A percentile compares a stretch with the other conserved stretches of the same genome.
Conservation (phyloP, 2,329 filamentous ascomycete genomes). For the Calonectria pauciramosa region DNA sequence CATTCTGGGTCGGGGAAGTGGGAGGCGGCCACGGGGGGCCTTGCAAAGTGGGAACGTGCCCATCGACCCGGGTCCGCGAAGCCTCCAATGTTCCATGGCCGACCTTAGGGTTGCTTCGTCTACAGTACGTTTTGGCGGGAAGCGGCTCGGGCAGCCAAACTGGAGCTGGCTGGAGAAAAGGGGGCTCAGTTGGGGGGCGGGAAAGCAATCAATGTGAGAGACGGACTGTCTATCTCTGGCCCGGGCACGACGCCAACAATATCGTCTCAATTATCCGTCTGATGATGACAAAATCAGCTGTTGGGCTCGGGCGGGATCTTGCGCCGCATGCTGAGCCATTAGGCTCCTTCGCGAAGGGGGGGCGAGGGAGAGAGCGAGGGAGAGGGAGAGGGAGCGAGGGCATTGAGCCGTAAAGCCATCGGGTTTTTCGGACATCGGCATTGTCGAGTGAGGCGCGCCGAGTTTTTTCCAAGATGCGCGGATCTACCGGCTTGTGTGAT, state of each 20-base stretch:
- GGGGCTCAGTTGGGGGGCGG: neutral
- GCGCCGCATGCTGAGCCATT: neutral
- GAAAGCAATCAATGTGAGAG: conserved; percentile 15
- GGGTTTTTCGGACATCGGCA: neutral
- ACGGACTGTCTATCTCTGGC: neutral
- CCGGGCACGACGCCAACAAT: conserved; percentile 1
- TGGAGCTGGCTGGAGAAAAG: neutral
- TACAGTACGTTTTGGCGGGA: conserved; percentile 9
- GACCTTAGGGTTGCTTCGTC: conserved; percentile 7
- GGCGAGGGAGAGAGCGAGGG: neutral
- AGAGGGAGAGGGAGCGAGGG: neutral
- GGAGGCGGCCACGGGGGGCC: neutral
- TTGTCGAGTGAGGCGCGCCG: neutral
- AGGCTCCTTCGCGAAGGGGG: neutral
- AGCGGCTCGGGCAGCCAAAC: conserved; percentile 7
- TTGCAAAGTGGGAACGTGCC: conserved; percentile 3
- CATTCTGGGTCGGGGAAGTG: neutral
- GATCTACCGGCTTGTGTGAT: neutral
- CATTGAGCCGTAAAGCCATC: neutral
- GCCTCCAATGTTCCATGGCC: neutral
- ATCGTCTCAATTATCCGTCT: conserved; percentile 11
- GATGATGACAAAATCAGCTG: neutral
- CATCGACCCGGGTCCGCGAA: conserved; percentile 1
- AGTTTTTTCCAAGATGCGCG: neutral
- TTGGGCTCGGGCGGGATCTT: conserved; percentile 4